A percentile compares a stretch with the other conserved stretches of the same genome.
Conservation (phyloP, 1,284 basidiomycete species). For the Cryptococcus wingfieldii region DNA sequence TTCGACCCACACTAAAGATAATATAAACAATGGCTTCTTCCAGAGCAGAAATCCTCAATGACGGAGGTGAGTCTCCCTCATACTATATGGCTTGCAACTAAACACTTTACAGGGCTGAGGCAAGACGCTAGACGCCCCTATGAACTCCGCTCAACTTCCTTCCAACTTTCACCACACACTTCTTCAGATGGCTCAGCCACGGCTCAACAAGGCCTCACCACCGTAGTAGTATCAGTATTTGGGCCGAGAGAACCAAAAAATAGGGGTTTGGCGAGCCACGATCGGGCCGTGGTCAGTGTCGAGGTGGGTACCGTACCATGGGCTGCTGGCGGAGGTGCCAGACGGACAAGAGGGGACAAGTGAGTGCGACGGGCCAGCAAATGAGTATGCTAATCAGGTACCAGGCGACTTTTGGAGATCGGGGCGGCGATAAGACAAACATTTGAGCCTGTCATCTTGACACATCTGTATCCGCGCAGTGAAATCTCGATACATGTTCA, state of each 20-base stretch:
- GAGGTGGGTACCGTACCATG: slow-evolving; percentile 81
- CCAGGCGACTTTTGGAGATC: slow-evolving; percentile 81
- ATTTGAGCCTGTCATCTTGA: slow-evolving; percentile 91
- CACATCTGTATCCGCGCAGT: slow-evolving; percentile 83
- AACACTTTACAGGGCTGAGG: slow-evolving; percentile 54
- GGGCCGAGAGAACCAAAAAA: slow-evolving; percentile 84
- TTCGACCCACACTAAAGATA: neutral
- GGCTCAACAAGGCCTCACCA: slow-evolving; percentile 84
- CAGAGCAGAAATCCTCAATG: slow-evolving; percentile 81
- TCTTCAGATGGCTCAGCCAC: slow-evolving; percentile 76
- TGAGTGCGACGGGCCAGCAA: slow-evolving; percentile 39
- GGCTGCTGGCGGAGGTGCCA: slow-evolving; percentile 74
- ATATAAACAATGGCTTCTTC: slow-evolving; percentile 49
- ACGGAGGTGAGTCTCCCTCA: slow-evolving; percentile 59
- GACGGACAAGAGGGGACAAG: slow-evolving; percentile 79
- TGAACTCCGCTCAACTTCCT: slow-evolving; percentile 77
- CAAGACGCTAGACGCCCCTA: slow-evolving; percentile 86
- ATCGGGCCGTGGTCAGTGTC: slow-evolving; percentile 78
- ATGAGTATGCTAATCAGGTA: neutral
- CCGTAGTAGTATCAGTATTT: slow-evolving; percentile 78
- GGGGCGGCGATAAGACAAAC: slow-evolving; percentile 83
- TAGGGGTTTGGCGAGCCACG: slow-evolving; percentile 68
- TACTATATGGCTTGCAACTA: neutral
- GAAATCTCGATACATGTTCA: slow-evolving; percentile 92
- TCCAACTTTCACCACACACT: slow-evolving; percentile 72